Conservation (phyloP, 768 basidiomycete species). For the Mycena capillaripes region DNA sequence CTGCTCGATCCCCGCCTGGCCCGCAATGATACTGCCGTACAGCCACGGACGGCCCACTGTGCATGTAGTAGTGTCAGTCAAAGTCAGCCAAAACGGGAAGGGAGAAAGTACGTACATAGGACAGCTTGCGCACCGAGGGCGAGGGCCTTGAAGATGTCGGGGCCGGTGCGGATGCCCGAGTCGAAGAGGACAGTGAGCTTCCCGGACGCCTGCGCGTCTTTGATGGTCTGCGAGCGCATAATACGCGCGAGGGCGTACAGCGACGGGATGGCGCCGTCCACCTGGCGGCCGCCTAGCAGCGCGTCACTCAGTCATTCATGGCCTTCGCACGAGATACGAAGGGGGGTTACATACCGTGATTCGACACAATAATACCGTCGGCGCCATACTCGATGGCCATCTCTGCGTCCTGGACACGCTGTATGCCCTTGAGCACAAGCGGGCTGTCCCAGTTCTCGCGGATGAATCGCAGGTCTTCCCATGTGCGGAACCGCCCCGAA, state of each 20-base stretch:
- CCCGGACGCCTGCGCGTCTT: constrained; percentile 69
- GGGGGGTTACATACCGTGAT: constrained; percentile 73
- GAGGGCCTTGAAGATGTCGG: constrained; percentile 87
- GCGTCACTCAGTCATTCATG: neutral
- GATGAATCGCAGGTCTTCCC: constrained; percentile 81
- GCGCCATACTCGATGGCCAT: constrained; percentile 73
- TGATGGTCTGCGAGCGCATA: constrained; percentile 71
- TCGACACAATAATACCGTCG: constrained; percentile 85
- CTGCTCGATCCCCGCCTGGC: constrained; percentile 82
- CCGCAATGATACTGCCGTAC: constrained; percentile 79
- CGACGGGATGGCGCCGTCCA: constrained; percentile 85
- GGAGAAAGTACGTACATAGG: constrained; percentile 65
- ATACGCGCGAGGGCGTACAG: constrained; percentile 80
- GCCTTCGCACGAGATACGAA: neutral
- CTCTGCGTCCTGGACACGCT: constrained; percentile 77
- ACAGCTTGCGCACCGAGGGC: constrained; percentile 90
- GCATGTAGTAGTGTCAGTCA: neutral
- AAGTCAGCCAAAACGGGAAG: no score
- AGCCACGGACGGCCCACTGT: constrained; percentile 81
- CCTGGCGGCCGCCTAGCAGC: constrained; percentile 81
- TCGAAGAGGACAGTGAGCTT: constrained; percentile 81
- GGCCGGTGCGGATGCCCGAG: constrained; percentile 87
- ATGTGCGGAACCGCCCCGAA: constrained; percentile 73
- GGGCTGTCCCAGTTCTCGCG: constrained; percentile 84
- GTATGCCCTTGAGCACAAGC: constrained; percentile 84